Base-by-base conservation (phyloP, 768 basidiomycete genomes). In the Boletus rubescentipes region DNA sequence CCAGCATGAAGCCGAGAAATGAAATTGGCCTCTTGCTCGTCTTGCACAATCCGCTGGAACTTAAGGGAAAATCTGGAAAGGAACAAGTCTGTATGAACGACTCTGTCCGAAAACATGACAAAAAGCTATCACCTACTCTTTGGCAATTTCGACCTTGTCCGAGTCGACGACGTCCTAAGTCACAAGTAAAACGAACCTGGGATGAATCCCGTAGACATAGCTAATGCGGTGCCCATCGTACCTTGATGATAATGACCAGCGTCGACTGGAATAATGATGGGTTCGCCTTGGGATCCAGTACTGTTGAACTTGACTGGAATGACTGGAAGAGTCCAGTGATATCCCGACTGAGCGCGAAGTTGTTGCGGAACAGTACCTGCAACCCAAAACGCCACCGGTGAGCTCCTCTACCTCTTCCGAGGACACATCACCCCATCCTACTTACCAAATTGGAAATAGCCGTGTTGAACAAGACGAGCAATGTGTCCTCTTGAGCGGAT, bases 231-330 rank as follows among this genome's bases (percentile, higher is more conserved):
- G 9, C 0, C 30, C 18, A 39, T 40, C 41, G 2, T 20, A 77
- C 83, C 75, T 86, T 86, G 66, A 86, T 85, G 40, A 86, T 83
- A 57, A 86, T 83, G 8, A 76, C 77, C 14, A 86, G 67, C 0
- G 76, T 81, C 0, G 82, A 85, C 58, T 77, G 79, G 67, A 86
- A 86, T 7, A 86, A 66, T 3, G 74, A 75, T 0, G 82, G 83
- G 61, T 85, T 86, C 0, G 77, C 71, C 14, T 75, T 72, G 9
- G 84, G 85, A 59, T 86, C 82, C 4, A 86, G 64, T 12, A 86
- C 75, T 0, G 79, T 76, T 0, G 80, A 77, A n/a, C 80, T 81
- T 0, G 80, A 78, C 54, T 83, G 82, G 69, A 83, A 84, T 0
- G 82, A 83, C 51, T 81, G 80, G 51, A 86, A 86, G 2, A 85